Evolutionary conservation across 495 filamentous ascomycete genomes (phyloP).

Genomic region (Neurospora sp.): DNA sequence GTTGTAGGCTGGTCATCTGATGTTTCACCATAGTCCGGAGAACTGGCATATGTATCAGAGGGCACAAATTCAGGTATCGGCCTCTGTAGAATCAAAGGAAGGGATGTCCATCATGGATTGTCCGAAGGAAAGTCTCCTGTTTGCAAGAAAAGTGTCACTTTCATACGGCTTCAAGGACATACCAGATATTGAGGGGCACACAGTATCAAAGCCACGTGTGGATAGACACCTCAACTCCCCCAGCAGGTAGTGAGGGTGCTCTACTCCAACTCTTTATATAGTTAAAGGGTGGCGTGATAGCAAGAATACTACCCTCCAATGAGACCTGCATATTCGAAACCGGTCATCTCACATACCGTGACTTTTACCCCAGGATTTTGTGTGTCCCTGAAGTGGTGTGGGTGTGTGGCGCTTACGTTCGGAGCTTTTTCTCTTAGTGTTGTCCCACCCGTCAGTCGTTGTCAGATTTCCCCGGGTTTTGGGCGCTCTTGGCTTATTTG

Average conservation of each 20-base stretch:
- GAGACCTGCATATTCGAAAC: not conserved
- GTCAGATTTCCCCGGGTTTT: not conserved
- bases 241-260: not conserved
- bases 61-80: not conserved
- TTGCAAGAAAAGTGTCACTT: not conserved
- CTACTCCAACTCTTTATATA: not conserved
- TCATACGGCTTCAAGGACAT: too few relatives aligned
- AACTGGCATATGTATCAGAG: not conserved
- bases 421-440: not conserved
- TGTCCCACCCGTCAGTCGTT: not conserved
- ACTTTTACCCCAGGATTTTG: not conserved
- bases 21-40: not conserved
- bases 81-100: not conserved
- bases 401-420: not conserved
- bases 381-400: not conserved
- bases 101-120: not conserved
- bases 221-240: not conserved
- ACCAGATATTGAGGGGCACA: not conserved
- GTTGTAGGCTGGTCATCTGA: not conserved
- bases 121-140: not conserved
- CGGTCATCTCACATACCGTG: not conserved
- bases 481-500: not conserved
- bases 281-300: not conserved
- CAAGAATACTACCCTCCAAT: not conserved
- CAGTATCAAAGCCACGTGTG: not conserved